Evolutionary conservation across 2,329 filamentous ascomycete genomes (phyloP), one percentile per base, ranked within the genome.

Genomic region (Tolypocladium inflatum): DNA sequence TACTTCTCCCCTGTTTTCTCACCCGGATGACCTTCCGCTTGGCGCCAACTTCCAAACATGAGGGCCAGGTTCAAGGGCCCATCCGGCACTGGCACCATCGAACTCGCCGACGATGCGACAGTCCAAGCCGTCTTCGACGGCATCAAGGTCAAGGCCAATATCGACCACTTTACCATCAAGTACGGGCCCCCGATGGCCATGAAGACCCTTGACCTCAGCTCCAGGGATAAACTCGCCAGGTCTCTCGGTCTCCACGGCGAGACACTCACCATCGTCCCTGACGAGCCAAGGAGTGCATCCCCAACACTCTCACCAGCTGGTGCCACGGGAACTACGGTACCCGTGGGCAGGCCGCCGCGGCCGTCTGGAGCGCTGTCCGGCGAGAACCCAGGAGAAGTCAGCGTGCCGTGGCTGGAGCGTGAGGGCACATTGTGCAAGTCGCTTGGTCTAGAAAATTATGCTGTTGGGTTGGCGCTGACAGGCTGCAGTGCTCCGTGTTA

Each of bases 21-120:
- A n/a, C 17, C 26, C 6, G 45, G 7, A 19, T 50, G 26, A 11
- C 19, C 9, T 30, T 35, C 9, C 26, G 17, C 48, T 35, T 4
- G 17, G 48, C 19, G 9, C n/a, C 19, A 9, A 19, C 5, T 30
- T 51, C 17, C 26, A 35, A 58, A 23, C 11, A 93, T 96, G 81
- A 84, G 87, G 63, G 78, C 94, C 59, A 84, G 90, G 60, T 83
- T 93, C 54, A 86, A 90, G 60, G 87, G 85, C 13, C 91, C 91
- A 1, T 79, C 81, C 50, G 91, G 91, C 62, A 84, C 86, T 53
- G 86, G 86, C 39, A 87, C 84, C 3, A 74, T 96, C 56, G 83
- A 83, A 19, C 76, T 96, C 35, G 77, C 84, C 41, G 86, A 91
- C 57, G 75, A 82, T 60, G 87, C 89, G 56, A 88, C 84, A 4